Conservation (phyloP, 306 rosid genomes). For the Fagus crenata region DNA sequence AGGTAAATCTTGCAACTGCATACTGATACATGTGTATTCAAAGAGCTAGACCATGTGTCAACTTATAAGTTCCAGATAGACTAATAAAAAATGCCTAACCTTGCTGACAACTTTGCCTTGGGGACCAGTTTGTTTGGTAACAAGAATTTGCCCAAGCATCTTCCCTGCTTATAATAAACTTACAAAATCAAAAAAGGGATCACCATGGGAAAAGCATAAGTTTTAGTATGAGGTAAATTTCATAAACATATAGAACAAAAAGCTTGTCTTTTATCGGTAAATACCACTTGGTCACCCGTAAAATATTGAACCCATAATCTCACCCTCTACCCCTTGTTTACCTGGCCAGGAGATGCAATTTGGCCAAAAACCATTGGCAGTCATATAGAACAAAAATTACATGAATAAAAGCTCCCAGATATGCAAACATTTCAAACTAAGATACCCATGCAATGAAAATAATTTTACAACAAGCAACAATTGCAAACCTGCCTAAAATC, state of each 20-base stretch:
- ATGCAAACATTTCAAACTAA: background rate
- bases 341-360: background rate
- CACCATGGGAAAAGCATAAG: background rate
- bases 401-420: background rate
- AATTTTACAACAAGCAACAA: background rate
- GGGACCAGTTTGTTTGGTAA: conserved; percentile 95
- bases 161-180: conserved; percentile 56
- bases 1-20: conserved; percentile 1
- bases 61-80: conserved; percentile 13
- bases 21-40: background rate
- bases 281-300: background rate
- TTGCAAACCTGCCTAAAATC: background rate
- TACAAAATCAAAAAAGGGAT: background rate
- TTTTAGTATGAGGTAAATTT: conserved; percentile 1
- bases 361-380: background rate
- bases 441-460: background rate
- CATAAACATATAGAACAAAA: background rate
- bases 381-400: background rate
- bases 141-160: conserved; percentile 97
- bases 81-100: conserved; percentile 46
- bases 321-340: background rate
- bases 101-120: conserved; percentile 95
- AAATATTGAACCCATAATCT: background rate
- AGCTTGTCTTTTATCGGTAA: background rate
- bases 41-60: conserved; percentile 16